phyloP scores from a whole-genome alignment of 768 basidiomycete species.

The Hypsizygus marmoreus region DNA sequence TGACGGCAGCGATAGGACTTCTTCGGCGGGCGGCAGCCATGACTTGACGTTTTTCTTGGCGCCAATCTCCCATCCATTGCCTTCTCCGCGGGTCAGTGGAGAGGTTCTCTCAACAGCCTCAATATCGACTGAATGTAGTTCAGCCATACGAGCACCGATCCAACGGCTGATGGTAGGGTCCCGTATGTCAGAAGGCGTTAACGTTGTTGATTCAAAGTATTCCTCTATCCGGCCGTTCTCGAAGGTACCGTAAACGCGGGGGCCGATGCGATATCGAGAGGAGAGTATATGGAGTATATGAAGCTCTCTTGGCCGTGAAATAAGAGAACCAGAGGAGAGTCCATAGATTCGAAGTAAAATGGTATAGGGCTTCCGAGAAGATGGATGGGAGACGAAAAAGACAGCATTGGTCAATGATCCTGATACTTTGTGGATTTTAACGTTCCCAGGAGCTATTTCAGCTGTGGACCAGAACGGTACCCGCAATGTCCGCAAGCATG shows the following conservation, averaged over 20 bases:
- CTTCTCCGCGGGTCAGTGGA: constrained; percentile 37
- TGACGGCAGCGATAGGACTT: constrained; percentile 68
- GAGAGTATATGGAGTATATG: constrained; percentile 89
- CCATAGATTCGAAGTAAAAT: constrained; percentile 93
- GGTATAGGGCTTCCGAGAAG: constrained; percentile 52
- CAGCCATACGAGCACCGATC: constrained; percentile 95
- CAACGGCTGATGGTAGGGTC: constrained; percentile 75
- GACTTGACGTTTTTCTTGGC: constrained; percentile 66
- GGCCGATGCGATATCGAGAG: constrained; percentile 85
- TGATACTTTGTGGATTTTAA: constrained; percentile 79
- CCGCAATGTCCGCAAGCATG: constrained; percentile 54
- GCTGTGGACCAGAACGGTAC: constrained; percentile 60
- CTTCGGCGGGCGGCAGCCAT: constrained; percentile 72
- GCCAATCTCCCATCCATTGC: constrained; percentile 56
- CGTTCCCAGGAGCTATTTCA: constrained; percentile 44
- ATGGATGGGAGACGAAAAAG: constrained; percentile 87
- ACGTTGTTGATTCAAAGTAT: constrained; percentile 86
- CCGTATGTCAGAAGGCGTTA: constrained; percentile 77
- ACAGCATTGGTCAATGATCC: constrained; percentile 95
- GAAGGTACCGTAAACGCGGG: constrained; percentile 92
- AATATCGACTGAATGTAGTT: constrained; percentile 91
- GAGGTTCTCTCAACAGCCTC: constrained; percentile 56
- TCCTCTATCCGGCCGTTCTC: constrained; percentile 95
- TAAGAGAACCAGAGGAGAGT: constrained; percentile 79
- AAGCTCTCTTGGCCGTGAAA: constrained; percentile 86